Conservation (phyloP, 441 rosid species). For the Arabidopsis hybrid region DNA sequence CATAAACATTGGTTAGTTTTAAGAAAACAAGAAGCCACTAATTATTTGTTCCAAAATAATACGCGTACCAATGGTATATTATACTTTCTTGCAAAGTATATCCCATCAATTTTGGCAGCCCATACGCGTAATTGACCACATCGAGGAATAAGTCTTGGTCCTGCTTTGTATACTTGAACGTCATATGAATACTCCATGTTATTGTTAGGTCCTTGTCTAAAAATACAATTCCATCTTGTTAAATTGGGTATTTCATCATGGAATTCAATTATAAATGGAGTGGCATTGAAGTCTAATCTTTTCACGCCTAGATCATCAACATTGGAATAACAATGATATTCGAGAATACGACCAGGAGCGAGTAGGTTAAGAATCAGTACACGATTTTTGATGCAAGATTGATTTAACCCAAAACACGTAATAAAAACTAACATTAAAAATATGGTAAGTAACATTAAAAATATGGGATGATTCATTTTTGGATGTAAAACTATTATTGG, state of each 20-base stretch:
- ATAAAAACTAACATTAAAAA: not conserved
- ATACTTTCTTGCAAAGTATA: constrained; percentile 4
- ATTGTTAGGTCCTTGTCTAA: constrained; percentile 2
- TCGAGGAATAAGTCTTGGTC: constrained; percentile 3
- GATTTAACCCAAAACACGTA: not conserved
- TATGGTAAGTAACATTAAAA: not conserved
- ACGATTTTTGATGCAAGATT: not conserved
- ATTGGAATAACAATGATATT: not conserved
- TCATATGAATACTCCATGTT: constrained; percentile 12
- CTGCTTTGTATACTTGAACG: constrained; percentile 21
- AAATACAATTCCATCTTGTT: constrained; percentile 9
- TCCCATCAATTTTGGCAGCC: constrained; percentile 14
- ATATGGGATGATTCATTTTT: not conserved
- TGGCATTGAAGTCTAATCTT: not conserved
- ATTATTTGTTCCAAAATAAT: not conserved
- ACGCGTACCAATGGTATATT: not conserved
- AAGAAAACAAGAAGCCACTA: not conserved
- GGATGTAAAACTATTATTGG: not conserved
- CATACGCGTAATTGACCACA: constrained; percentile 31
- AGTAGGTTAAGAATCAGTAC: not conserved
- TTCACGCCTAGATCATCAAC: not conserved
- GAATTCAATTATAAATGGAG: constrained; percentile 15
- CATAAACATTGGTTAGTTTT: not conserved
- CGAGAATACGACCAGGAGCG: not conserved
- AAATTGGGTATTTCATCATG: not conserved